A percentile compares a stretch with the other conserved stretches of the same genome.
Conservation (phyloP, 345 rosid genomes). For the Syzygium oleosum region DNA sequence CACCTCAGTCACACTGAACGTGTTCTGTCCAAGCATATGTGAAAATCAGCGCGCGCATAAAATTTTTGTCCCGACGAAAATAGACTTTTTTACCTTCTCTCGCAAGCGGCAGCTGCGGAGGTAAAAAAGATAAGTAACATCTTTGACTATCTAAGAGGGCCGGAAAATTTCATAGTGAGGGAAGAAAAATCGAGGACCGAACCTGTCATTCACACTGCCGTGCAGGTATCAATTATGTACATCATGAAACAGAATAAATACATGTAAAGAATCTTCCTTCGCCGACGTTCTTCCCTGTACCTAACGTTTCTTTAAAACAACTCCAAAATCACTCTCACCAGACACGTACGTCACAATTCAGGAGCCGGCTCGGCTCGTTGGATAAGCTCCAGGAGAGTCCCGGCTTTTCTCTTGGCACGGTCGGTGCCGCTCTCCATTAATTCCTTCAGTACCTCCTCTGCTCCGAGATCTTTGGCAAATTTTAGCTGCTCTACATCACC, state of each 20-base stretch:
- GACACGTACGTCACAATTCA: neutral
- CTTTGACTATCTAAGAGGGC: neutral
- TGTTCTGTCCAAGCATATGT: neutral
- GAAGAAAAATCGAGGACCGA: neutral
- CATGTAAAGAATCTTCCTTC: neutral
- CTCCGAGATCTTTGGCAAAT: conserved; percentile 56
- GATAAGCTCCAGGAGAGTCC: conserved; percentile 60
- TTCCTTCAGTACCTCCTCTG: conserved; percentile 72
- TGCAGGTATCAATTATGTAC: neutral
- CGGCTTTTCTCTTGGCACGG: conserved; percentile 97
- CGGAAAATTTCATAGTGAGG: neutral
- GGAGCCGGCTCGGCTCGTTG: conserved; percentile 32
- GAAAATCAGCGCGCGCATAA: neutral
- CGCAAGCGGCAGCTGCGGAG: neutral
- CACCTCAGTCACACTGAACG: neutral
- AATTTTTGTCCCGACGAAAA: too few relatives aligned
- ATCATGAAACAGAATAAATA: neutral
- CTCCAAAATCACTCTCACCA: neutral
- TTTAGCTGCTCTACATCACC: conserved; percentile 60
- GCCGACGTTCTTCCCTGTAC: neutral
- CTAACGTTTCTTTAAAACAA: neutral
- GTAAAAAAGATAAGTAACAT: neutral
- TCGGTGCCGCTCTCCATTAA: conserved; percentile 82
- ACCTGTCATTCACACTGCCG: neutral
- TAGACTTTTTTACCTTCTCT: neutral